These are phyloP conservation scores for Cornus florida DNA, from an alignment of 148 eudicot genomes.

Conservation along the genomic window DNA sequence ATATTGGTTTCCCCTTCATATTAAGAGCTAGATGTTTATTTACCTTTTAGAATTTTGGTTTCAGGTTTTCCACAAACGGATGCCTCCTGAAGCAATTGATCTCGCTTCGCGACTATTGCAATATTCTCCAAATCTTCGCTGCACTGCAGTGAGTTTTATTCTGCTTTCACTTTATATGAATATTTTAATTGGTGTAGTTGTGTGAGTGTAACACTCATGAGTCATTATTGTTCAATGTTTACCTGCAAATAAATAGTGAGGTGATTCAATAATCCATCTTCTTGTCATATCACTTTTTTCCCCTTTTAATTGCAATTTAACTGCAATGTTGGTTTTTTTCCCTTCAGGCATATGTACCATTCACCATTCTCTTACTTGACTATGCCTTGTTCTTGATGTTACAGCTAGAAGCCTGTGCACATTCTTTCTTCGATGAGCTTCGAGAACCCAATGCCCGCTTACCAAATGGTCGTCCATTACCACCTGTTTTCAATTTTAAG, in stretches of 20 bases:
- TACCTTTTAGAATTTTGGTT: neutral
- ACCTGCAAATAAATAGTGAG: neutral
- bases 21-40: neutral
- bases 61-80: conserved; percentile 54
- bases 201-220: no score
- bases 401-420: conserved; percentile 84
- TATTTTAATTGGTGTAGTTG: neutral
- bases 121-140: conserved; percentile 47
- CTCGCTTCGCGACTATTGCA: conserved; percentile 48
- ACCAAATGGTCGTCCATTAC: conserved; percentile 79
- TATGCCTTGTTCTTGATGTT: neutral
- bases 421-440: conserved; percentile 83
- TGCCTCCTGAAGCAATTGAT: conserved; percentile 52
- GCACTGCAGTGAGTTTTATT: conserved; percentile 44
- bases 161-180: neutral
- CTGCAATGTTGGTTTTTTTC: no score
- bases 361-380: neutral
- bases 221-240: no score
- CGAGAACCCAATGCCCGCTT: conserved; percentile 74
- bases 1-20: neutral
- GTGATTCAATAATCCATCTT: neutral
- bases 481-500: conserved; percentile 70
- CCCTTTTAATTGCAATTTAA: no score
- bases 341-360: no score
- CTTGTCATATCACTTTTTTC: neutral